A percentile compares a stretch with the other conserved stretches of the same genome.
Conservation (phyloP, 73 alveolate genomes). For the Paramecium caudatum region DNA sequence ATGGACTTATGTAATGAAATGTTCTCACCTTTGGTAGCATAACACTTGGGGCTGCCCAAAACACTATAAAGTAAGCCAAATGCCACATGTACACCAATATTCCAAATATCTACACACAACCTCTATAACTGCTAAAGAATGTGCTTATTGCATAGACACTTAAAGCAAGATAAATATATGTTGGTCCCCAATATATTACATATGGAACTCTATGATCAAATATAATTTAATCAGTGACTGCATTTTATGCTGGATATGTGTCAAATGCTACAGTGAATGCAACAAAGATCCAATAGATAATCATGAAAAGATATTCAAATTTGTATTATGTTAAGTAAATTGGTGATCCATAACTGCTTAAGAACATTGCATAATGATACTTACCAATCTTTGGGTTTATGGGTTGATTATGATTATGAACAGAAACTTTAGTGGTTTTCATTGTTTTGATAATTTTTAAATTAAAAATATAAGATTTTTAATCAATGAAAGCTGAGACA, state of each 20-base stretch:
- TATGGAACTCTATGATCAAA: slow-evolving; percentile 19
- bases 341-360: slow-evolving; percentile 55
- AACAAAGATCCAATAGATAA: slow-evolving; percentile 52
- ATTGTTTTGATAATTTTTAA: background rate
- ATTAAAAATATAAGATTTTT: slow-evolving; percentile 19
- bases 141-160: slow-evolving; percentile 49
- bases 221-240: slow-evolving; percentile 17
- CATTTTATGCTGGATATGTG: slow-evolving; percentile 57
- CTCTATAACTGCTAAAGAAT: slow-evolving; percentile 1
- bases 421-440: slow-evolving; percentile 44
- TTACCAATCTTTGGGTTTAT: slow-evolving; percentile 44
- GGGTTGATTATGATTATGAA: slow-evolving; percentile 40
- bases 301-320: slow-evolving; percentile 22
- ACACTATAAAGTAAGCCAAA: slow-evolving; percentile 35
- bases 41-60: slow-evolving; percentile 67
- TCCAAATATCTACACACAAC: slow-evolving; percentile 24
- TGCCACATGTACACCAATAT: slow-evolving; percentile 59
- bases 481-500: slow-evolving; percentile 48
- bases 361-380: slow-evolving; percentile 63
- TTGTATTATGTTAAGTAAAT: slow-evolving; percentile 43
- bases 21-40: slow-evolving; percentile 36
- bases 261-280: slow-evolving; percentile 61
- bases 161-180: slow-evolving; percentile 2
- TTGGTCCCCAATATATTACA: slow-evolving; percentile 57
- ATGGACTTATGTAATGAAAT: background rate